phyloP scores from a whole-genome alignment of 2,329 filamentous ascomycete species.

The Aspergillus sojae region DNA sequence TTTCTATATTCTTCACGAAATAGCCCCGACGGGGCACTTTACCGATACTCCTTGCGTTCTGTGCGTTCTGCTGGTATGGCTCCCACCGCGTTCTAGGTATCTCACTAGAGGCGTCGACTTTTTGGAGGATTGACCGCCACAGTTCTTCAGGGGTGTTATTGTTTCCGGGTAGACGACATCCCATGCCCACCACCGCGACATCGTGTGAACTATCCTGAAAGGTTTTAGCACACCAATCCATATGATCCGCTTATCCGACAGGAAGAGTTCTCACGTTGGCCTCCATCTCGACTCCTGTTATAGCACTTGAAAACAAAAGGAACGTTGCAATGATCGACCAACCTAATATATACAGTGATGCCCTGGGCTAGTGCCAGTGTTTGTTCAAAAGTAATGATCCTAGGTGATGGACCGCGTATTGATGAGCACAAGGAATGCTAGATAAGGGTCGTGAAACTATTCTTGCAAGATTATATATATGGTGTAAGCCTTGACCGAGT shows the following conservation, averaged over 20 bases:
- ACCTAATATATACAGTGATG: background rate
- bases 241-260: background rate
- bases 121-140: slow-evolving; percentile 35
- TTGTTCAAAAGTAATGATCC: background rate
- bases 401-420: background rate
- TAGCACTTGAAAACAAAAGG: background rate
- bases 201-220: slow-evolving; percentile 16
- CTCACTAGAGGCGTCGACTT: slow-evolving; percentile 32
- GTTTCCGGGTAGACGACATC: slow-evolving; percentile 35
- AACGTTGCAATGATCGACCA: background rate
- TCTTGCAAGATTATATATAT: background rate
- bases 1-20: slow-evolving; percentile 30
- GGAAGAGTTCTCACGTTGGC: background rate
- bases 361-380: background rate
- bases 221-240: background rate
- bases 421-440: background rate
- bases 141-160: slow-evolving; percentile 34
- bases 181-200: slow-evolving; percentile 39
- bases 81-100: slow-evolving; percentile 36
- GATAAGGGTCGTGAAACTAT: background rate
- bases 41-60: slow-evolving; percentile 23
- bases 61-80: slow-evolving; percentile 31
- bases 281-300: background rate
- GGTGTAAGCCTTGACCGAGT: background rate
- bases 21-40: slow-evolving; percentile 31